phyloP scores from a whole-genome alignment of 2,329 filamentous ascomycete species.

The Clarireedia homoeocarpa region DNA sequence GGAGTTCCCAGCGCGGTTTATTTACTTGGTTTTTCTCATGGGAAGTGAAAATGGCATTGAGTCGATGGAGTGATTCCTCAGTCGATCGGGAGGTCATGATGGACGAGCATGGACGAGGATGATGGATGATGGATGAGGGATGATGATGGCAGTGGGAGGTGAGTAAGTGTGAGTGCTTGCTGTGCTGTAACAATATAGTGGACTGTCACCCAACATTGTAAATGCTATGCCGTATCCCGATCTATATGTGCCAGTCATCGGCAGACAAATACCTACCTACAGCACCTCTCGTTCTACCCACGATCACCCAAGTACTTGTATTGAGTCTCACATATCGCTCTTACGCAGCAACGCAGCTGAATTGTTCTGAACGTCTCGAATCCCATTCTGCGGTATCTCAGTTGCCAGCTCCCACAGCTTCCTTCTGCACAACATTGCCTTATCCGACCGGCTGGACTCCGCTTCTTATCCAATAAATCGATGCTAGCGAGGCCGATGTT shows the following conservation, averaged over 20 bases:
- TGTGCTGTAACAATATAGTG: neutral
- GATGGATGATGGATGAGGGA: neutral
- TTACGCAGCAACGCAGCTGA: conserved; percentile 1
- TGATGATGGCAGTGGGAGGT: neutral
- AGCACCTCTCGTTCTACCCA: neutral
- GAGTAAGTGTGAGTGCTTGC: neutral
- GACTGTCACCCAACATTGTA: neutral
- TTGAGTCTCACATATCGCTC: neutral
- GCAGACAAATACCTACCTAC: neutral
- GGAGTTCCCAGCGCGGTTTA: conserved; percentile 1
- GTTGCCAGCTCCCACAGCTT: neutral
- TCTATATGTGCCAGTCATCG: no score
- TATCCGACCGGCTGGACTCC: conserved; percentile 1
- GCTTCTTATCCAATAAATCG: conserved; percentile 2
- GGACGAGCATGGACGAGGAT: no score
- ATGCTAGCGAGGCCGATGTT: conserved; percentile 3
- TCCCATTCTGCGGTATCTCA: neutral
- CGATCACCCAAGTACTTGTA: neutral
- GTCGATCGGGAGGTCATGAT: neutral
- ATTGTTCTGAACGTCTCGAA: neutral
- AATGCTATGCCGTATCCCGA: neutral
- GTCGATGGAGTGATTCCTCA: conserved; percentile 1
- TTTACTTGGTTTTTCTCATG: conserved; percentile 3
- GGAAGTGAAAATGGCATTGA: neutral
- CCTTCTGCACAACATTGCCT: neutral